Evolutionary conservation across 176 grass and related monocot genomes (phyloP).

Genomic region (Bonia amplexicaulis): DNA sequence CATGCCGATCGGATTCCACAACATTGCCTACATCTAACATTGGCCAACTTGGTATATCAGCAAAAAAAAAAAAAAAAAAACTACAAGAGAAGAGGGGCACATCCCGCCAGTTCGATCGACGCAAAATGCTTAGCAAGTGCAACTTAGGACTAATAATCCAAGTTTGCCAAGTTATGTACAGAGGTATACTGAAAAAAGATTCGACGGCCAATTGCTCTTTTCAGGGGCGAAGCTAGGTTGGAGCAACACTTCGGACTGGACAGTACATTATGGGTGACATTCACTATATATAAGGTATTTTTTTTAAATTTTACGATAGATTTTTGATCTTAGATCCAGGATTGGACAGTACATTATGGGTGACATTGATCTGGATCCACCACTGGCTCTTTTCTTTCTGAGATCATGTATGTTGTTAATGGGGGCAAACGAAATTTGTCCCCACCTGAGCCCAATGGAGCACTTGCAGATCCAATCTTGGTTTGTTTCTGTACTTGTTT

Average conservation of each 20-base stretch:
- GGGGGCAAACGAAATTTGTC: background rate
- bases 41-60: background rate
- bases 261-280: no score
- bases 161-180: background rate
- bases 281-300: no score
- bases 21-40: background rate
- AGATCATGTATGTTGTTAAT: background rate
- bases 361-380: no score
- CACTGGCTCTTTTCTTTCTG: background rate
- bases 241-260: no score
- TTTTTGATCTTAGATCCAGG: no score
- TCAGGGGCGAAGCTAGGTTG: no score
- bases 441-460: background rate
- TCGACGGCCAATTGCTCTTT: background rate
- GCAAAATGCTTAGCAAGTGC: background rate
- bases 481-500: background rate
- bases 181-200: background rate
- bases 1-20: background rate
- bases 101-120: background rate
- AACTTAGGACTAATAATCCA: background rate
- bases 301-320: no score
- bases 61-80: background rate
- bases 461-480: constrained; percentile 26
- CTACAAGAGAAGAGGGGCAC: background rate
- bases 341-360: no score